Evolutionary conservation across 1,139 yeast genomes (phyloP), one percentile per base, ranked within the genome.

Genomic region (Magnusiomyces starmeri): DNA sequence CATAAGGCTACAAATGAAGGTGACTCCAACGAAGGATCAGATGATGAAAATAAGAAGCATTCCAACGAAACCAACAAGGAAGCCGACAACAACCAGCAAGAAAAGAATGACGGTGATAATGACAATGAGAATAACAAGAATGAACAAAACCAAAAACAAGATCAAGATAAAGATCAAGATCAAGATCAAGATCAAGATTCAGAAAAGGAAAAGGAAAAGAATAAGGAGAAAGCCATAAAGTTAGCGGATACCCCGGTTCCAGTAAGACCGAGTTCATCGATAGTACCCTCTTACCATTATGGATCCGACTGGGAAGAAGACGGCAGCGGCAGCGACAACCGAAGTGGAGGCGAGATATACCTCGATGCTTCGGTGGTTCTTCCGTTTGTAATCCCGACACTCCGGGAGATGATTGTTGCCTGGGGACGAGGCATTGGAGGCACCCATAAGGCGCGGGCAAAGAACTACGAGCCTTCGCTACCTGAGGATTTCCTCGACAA

Each of bases 381-480:
- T 26, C 66, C 70, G 3, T 68, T 72, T 54, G 60, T 60, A 29
- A 57, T 69, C n/a, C 77, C 77, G 0, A 63, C 68, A 1, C 55
- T 66, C 22, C 59, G 67, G 2, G 76, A 73, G 52, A 66, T 70
- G 70, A 62, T 70, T 43, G 59, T 65, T 24, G 65, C 68, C 24
- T 73, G 75, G 74, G 76, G 76, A 10, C 68, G 72, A 16, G 73
- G 72, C 1, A 59, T 69, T 9, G 72, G 72, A 4, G 74, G 74
- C 10, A 64, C 67, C 2, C 62, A 69, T 39, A 59, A 60, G 20
- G 59, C 60, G 26, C 48, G 67, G n/a, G 73, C 71, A 7, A 64
- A 66, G 20, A 62, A 62, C 49, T 65, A 69, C 48, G 69, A 69
- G 52, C 76, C 76, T 1, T 54, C 67, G 6, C 59, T 71, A 2